A percentile compares a stretch with the other conserved stretches of the same genome.
Evolutionary conservation across 331 rosid species (phyloP).

Genomic region (Rosa hybrid): DNA sequence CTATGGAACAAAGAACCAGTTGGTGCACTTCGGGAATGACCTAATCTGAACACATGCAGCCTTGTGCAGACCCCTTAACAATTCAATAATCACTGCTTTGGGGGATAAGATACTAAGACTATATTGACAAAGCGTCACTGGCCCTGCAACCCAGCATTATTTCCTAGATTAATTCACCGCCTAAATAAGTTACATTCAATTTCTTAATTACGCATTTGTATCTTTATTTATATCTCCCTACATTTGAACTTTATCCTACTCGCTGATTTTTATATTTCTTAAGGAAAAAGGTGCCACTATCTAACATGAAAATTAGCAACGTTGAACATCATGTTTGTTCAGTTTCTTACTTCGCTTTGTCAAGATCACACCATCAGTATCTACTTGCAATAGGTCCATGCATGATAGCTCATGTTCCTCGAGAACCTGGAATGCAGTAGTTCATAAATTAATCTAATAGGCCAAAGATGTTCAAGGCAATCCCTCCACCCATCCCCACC

Average conservation of each 20-base stretch:
- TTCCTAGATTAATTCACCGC: background rate
- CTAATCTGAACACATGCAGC: background rate
- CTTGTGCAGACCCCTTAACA: background rate
- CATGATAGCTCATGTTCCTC: conserved; percentile 87
- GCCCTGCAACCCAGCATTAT: background rate
- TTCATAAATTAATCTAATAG: conserved; percentile 21
- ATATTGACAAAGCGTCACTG: background rate
- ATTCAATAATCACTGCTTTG: background rate
- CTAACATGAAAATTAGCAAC: background rate
- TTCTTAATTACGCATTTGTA: background rate
- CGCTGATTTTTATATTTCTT: background rate
- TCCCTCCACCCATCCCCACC: background rate
- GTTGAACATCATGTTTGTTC: background rate
- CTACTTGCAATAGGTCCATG: conserved; percentile 60
- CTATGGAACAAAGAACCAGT: background rate
- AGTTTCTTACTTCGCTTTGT: conserved; percentile 74
- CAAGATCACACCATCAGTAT: conserved; percentile 70
- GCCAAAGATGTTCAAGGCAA: conserved; percentile 14
- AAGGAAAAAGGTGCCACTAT: background rate
- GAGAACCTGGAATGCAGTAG: conserved; percentile 66
- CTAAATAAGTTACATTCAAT: background rate
- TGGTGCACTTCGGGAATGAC: background rate
- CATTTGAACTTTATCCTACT: background rate
- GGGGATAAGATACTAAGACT: background rate
- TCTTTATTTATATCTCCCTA: background rate